Evolutionary conservation across 176 grass and related monocot species (phyloP).

Genomic region (Miscanthus lutarioriparius): DNA sequence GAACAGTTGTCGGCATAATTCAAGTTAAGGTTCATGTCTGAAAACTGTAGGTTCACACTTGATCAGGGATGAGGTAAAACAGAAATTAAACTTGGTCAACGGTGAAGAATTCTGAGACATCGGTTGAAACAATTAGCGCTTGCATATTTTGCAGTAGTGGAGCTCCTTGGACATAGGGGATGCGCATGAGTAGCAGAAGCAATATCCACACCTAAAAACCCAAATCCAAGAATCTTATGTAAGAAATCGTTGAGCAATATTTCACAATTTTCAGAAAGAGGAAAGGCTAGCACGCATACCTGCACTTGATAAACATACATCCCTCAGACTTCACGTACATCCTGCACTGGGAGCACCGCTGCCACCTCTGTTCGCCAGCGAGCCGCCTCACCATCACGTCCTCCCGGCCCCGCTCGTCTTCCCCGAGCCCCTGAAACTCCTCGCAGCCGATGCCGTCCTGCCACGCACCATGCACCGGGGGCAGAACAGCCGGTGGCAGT

Average conservation of each 20-base stretch:
- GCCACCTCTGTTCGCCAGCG: slow-evolving; percentile 52
- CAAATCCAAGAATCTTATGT: background rate
- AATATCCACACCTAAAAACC: slow-evolving; percentile 23
- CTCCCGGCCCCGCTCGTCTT: slow-evolving; percentile 34
- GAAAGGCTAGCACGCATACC: slow-evolving; percentile 32
- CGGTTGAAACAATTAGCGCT: background rate
- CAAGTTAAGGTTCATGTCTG: background rate
- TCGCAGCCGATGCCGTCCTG: slow-evolving; percentile 52
- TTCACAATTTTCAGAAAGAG: background rate
- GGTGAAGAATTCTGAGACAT: background rate
- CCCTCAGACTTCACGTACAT: slow-evolving; percentile 51
- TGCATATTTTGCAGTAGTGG: background rate
- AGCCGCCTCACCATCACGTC: slow-evolving; percentile 53
- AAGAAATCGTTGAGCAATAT: background rate
- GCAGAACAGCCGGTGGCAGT: slow-evolving; percentile 66
- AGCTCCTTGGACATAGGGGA: background rate
- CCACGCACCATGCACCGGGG: slow-evolving; percentile 58
- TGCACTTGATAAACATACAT: slow-evolving; percentile 69
- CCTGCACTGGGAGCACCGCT: slow-evolving; percentile 60
- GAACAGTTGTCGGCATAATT: no score
- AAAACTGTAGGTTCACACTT: background rate
- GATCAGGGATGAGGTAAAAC: background rate
- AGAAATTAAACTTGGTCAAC: background rate
- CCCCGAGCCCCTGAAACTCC: slow-evolving; percentile 36
- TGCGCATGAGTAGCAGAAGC: slow-evolving; percentile 19